A percentile compares a stretch with the other conserved stretches of the same genome.
Conservation (phyloP, 2,329 filamentous ascomycete species). For the Colletotrichum sp. region DNA sequence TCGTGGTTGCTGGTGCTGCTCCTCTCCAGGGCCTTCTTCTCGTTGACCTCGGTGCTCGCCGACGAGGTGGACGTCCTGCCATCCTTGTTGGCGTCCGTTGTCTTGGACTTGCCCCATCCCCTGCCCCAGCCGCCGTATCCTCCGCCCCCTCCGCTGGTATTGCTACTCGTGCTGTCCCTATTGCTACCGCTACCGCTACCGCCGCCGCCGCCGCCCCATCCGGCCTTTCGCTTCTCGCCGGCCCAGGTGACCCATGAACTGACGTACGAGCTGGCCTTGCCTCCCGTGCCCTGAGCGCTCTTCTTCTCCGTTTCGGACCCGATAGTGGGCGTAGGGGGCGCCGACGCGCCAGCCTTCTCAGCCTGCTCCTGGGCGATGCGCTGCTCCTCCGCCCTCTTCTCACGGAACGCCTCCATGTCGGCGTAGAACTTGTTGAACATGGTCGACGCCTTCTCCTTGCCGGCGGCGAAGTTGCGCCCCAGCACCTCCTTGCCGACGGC, state of each 20-base stretch:
- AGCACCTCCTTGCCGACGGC: conserved; percentile 83
- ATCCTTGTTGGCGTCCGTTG: conserved; percentile 21
- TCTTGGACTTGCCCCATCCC: conserved; percentile 28
- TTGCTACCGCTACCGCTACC: not conserved
- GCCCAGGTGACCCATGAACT: conserved; percentile 75
- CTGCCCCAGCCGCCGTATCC: conserved; percentile 38
- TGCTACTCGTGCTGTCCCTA: conserved; percentile 8
- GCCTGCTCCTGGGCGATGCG: conserved; percentile 25
- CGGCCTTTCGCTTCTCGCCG: conserved; percentile 73
- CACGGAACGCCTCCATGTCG: conserved; percentile 75
- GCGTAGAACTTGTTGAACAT: conserved; percentile 90
- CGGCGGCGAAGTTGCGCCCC: conserved; percentile 87
- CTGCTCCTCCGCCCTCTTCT: conserved; percentile 47
- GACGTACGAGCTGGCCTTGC: conserved; percentile 67
- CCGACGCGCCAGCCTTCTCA: conserved; percentile 18
- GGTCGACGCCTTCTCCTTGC: conserved; percentile 84
- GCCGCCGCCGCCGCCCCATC: conserved; percentile 34
- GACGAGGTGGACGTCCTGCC: conserved; percentile 23
- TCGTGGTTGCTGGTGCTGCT: not conserved
- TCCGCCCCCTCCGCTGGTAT: not conserved
- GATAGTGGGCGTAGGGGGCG: conserved; percentile 26
- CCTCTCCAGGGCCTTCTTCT: not conserved
- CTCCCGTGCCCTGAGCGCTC: conserved; percentile 51
- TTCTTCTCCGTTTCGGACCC: conserved; percentile 36
- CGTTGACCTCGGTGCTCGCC: not conserved